These are phyloP conservation scores for Debaryomyces maramus DNA, from an alignment of 805 yeast species.

Conservation along the genomic window DNA sequence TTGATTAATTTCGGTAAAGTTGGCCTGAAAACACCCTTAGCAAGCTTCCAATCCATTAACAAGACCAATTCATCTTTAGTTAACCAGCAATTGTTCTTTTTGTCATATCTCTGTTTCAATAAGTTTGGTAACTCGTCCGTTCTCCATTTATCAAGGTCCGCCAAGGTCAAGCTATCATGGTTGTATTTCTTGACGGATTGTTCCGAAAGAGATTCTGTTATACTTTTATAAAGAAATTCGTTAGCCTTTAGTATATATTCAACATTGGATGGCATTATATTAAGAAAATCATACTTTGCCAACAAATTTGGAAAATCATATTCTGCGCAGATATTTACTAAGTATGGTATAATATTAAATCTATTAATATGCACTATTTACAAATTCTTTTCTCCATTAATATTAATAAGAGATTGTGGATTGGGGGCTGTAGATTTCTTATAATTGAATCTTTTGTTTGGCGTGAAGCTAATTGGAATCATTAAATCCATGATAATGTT, in stretches of 20 bases:
- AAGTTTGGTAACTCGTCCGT: conserved; percentile 25
- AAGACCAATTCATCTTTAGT: conserved; percentile 40
- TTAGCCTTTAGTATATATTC: conserved; percentile 17
- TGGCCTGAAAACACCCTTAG: conserved; percentile 47
- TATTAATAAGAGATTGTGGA: conserved; percentile 10
- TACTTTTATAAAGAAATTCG: conserved; percentile 23
- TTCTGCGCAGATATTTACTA: not conserved
- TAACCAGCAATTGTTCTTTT: conserved; percentile 23
- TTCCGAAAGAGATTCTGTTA: conserved; percentile 28
- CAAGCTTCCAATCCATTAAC: conserved; percentile 51
- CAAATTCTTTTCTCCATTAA: not conserved
- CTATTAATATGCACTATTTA: not conserved
- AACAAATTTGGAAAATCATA: not conserved
- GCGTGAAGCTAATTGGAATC: conserved; percentile 58
- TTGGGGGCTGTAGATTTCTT: conserved; percentile 8
- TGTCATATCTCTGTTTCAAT: conserved; percentile 23
- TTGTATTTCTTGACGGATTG: conserved; percentile 26
- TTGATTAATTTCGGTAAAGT: conserved; percentile 41
- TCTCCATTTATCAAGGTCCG: conserved; percentile 42
- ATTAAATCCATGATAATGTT: conserved; percentile 66
- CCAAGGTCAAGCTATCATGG: conserved; percentile 25
- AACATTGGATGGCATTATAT: conserved; percentile 1
- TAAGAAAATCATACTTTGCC: not conserved
- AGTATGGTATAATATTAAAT: not conserved
- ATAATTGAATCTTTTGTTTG: conserved; percentile 35